Evolutionary conservation across 306 rosid genomes (phyloP).

Genomic region (Prunus mira): DNA sequence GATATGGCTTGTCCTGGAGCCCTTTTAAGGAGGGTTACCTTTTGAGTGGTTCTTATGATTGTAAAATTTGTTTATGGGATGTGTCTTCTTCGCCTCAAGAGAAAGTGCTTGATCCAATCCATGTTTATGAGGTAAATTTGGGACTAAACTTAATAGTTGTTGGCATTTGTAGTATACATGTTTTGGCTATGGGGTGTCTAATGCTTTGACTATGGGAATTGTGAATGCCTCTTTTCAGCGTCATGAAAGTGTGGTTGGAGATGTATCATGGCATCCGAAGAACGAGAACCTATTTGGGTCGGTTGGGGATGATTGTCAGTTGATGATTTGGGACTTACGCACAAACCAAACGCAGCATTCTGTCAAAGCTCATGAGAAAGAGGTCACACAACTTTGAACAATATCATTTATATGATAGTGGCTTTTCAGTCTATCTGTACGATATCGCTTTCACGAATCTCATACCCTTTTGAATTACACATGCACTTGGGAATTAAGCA

Average conservation of each 20-base stretch:
- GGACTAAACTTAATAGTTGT: neutral
- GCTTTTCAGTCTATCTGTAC: neutral
- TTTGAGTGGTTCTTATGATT: slow-evolving; percentile 80
- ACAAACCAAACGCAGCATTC: slow-evolving; percentile 62
- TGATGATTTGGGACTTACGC: slow-evolving; percentile 87
- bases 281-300: slow-evolving; percentile 77
- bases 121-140: slow-evolving; percentile 61
- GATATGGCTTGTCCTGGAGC: slow-evolving; percentile 93
- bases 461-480: neutral
- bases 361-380: slow-evolving; percentile 71
- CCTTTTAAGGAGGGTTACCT: slow-evolving; percentile 62
- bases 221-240: slow-evolving; percentile 31
- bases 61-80: slow-evolving; percentile 85
- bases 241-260: slow-evolving; percentile 68
- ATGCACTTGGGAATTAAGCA: neutral
- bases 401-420: neutral
- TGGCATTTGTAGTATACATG: neutral
- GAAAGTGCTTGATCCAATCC: slow-evolving; percentile 64
- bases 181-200: neutral
- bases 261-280: slow-evolving; percentile 80
- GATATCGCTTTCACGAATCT: neutral
- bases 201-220: slow-evolving; percentile 8
- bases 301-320: slow-evolving; percentile 76
- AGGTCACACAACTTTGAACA: slow-evolving; percentile 44
- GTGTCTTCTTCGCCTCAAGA: slow-evolving; percentile 50